Percentiles rank a stretch among this genome's conserved stretches.
Conservation (phyloP, 148 eudicot genomes). For the Rhododendron griersonianum region DNA sequence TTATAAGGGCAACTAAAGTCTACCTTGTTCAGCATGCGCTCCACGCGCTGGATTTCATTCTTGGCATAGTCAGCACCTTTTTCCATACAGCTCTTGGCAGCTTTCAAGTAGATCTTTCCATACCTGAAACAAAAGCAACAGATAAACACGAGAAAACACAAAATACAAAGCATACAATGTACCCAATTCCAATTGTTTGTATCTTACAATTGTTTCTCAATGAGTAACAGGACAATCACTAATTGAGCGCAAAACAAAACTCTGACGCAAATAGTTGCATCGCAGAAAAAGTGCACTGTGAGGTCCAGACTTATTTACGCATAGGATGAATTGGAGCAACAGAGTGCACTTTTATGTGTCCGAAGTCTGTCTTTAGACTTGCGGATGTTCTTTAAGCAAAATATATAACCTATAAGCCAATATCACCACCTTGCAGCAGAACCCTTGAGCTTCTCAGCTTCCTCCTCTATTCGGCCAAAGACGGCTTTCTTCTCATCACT, state of each 20-base stretch:
- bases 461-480: constrained; percentile 62
- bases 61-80: constrained; percentile 90
- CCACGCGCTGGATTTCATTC: constrained; percentile 80
- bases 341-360: not conserved
- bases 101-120: constrained; percentile 82
- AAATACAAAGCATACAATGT: not conserved
- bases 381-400: not conserved
- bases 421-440: constrained; percentile 67
- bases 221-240: not conserved
- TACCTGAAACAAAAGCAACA: constrained; percentile 37
- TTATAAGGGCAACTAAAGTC: not conserved
- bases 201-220: not conserved
- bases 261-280: not conserved
- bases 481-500: constrained; percentile 69
- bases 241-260: not conserved
- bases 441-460: constrained; percentile 78
- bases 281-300: not conserved
- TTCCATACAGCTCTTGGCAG: constrained; percentile 82
- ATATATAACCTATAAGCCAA: not conserved
- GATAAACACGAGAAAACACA: not conserved
- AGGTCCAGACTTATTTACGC: not conserved
- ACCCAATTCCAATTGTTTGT: not conserved
- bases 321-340: not conserved
- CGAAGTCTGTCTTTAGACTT: not conserved
- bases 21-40: constrained; percentile 91